Evolutionary conservation across 2,329 filamentous ascomycete genomes (phyloP).

Genomic region (Leptographium radiaticola): DNA sequence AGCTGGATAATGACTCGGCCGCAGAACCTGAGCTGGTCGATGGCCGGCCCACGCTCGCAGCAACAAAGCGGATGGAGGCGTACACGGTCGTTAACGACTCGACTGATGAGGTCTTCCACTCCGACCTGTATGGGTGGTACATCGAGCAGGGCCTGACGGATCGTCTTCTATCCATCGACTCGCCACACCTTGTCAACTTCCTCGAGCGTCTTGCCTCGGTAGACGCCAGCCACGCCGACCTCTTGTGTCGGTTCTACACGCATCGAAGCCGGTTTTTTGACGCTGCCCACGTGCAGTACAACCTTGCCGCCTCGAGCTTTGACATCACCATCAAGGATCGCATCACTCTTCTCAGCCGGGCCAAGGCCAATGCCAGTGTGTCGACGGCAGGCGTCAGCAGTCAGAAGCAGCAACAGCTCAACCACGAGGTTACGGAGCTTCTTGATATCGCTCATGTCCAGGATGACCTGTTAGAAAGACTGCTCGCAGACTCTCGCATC

Average conservation of each 20-base stretch:
- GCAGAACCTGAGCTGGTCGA: slow-evolving; percentile 62
- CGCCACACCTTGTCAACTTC: slow-evolving; percentile 75
- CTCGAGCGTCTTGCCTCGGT: slow-evolving; percentile 62
- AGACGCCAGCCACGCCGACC: slow-evolving; percentile 68
- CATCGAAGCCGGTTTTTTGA: slow-evolving; percentile 74
- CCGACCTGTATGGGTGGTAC: slow-evolving; percentile 97
- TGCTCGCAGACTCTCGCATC: slow-evolving; percentile 62
- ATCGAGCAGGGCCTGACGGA: slow-evolving; percentile 73
- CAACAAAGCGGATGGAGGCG: slow-evolving; percentile 72
- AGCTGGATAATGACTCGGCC: slow-evolving; percentile 60
- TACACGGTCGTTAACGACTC: slow-evolving; percentile 83
- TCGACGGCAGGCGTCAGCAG: slow-evolving; percentile 63
- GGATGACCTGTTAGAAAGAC: slow-evolving; percentile 71
- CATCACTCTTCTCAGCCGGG: slow-evolving; percentile 79
- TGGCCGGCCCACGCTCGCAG: slow-evolving; percentile 61
- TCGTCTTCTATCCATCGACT: slow-evolving; percentile 71
- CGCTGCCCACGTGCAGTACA: slow-evolving; percentile 73
- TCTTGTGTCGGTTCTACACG: slow-evolving; percentile 86
- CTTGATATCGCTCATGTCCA: slow-evolving; percentile 93
- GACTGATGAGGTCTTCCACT: slow-evolving; percentile 87
- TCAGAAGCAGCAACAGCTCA: slow-evolving; percentile 70
- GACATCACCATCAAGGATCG: slow-evolving; percentile 66
- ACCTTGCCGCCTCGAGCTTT: slow-evolving; percentile 76
- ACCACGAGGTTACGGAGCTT: slow-evolving; percentile 72
- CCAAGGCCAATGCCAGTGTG: slow-evolving; percentile 85